Base-by-base conservation (phyloP, 2,329 filamentous ascomycete genomes). In the Pseudomassariella vexata region DNA sequence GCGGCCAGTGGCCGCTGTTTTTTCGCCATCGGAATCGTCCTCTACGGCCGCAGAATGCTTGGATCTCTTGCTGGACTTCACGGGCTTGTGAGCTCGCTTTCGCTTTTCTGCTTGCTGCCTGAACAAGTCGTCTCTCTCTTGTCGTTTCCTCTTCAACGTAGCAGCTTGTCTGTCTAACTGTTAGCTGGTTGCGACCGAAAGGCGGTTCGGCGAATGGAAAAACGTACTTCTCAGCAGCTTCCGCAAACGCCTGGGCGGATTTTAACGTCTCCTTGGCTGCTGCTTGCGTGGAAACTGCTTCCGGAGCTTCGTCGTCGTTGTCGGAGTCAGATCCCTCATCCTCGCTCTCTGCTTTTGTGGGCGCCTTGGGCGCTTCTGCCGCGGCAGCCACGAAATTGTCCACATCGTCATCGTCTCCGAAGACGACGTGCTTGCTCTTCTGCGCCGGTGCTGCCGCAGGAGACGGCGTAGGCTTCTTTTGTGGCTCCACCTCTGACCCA, bases 301-400 rank as follows among this genome's bases (percentile, higher is more conserved):
- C 74, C 7, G 73, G 73, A 0, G 72, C 72, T 28, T 69, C 72
- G 32, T 76, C 71, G 25, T 73, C 69, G 24, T 65, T 66, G 9
- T 61, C 60, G 4, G 64, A 62, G 2, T 59, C 55, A 4, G 62
- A 58, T 2, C 59, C 57, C 3, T 60, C 55, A 4, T 52, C 45
- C 11, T 52, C 48, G 2, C 44, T 34, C 32, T 27, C 19, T 7
- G 23, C 22, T 5, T 15, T 14, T 17, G 19, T n/a, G 4, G 27
- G 20, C 14, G 21, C 24, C 9, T 25, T 16, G 9, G 37, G 23
- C 15, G 30, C 32, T 16, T 44, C 36, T 2, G 46, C 46, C 8
- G 49, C 50, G 4, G 45, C 42, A 1, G 47, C 45, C 6, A 55
- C 50, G 11, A 52, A 55, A 4, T 51, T 48, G 15, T 55, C 47